These are phyloP conservation scores for Tolypocladium ophioglossoides DNA, from an alignment of 2,329 filamentous ascomycete species.

Conservation along the genomic window DNA sequence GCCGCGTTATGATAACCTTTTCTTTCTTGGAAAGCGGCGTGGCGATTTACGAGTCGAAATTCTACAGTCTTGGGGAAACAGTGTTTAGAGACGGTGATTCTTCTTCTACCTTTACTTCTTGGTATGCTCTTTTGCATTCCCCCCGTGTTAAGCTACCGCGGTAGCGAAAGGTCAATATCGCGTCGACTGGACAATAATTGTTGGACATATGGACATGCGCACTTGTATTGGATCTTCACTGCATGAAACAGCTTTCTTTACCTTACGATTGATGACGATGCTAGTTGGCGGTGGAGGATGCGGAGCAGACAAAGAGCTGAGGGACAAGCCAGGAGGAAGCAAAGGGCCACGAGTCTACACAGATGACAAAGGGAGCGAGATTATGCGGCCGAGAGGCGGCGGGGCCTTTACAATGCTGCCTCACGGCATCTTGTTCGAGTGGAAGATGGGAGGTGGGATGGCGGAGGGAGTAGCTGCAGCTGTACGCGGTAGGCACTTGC, in stretches of 20 bases:
- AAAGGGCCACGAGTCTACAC: not conserved
- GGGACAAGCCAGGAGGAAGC: conserved; percentile 1
- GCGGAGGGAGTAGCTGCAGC: not conserved
- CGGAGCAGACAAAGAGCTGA: not conserved
- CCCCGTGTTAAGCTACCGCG: not conserved
- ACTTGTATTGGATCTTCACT: not conserved
- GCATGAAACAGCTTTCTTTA: conserved; percentile 1
- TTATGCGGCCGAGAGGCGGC: not conserved
- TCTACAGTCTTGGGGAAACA: no score
- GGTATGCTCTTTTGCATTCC: not conserved
- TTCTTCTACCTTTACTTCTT: conserved; percentile 3
- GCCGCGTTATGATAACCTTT: not conserved
- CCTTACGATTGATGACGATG: conserved; percentile 7
- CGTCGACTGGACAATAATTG: not conserved
- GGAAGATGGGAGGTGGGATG: not conserved
- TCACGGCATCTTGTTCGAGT: conserved; percentile 32
- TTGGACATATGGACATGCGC: not conserved
- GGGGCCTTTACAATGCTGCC: conserved; percentile 32
- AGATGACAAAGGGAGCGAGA: conserved; percentile 6
- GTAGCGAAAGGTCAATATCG: not conserved
- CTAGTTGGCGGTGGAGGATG: not conserved
- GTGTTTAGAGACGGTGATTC: not conserved
- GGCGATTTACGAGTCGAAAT: not conserved
- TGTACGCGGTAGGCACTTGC: not conserved
- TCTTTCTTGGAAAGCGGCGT: not conserved